Evolutionary conservation across 257 asterid genomes (phyloP).

Genomic region (Gynochthodes officinalis): DNA sequence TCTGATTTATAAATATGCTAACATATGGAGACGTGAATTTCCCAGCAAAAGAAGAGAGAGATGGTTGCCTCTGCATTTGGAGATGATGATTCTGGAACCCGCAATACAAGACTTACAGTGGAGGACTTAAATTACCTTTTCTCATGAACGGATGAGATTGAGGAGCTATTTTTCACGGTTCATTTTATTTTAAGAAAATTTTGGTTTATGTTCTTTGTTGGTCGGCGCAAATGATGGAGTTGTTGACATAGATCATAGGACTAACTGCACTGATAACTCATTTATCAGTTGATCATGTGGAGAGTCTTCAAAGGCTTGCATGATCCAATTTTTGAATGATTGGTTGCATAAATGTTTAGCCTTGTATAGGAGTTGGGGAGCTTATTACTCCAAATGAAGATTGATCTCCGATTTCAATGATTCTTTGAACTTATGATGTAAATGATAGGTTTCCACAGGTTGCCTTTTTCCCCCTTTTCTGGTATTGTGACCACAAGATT

Average conservation of each 20-base stretch:
- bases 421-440: constrained; percentile 24
- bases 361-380: constrained; percentile 20
- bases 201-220: constrained; percentile 4
- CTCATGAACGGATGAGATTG: constrained; percentile 22
- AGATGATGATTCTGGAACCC: constrained; percentile 73
- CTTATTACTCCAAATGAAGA: constrained; percentile 1
- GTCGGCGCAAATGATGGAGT: constrained; percentile 3
- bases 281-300: constrained; percentile 17
- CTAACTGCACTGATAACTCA: constrained; percentile 14
- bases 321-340: constrained; percentile 14
- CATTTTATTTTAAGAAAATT: constrained; percentile 8
- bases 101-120: constrained; percentile 75
- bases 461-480: neutral
- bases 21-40: constrained; percentile 7
- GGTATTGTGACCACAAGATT: neutral
- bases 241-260: neutral
- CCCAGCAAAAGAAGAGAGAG: constrained; percentile 86
- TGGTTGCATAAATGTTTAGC: constrained; percentile 1
- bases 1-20: constrained; percentile 8
- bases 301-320: constrained; percentile 1
- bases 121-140: constrained; percentile 86
- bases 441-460: constrained; percentile 16
- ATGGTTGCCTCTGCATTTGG: constrained; percentile 98
- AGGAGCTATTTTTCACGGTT: constrained; percentile 8
- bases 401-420: neutral